Conservation (phyloP, 2,329 filamentous ascomycete species). For the Parafenestella ontariensis region DNA sequence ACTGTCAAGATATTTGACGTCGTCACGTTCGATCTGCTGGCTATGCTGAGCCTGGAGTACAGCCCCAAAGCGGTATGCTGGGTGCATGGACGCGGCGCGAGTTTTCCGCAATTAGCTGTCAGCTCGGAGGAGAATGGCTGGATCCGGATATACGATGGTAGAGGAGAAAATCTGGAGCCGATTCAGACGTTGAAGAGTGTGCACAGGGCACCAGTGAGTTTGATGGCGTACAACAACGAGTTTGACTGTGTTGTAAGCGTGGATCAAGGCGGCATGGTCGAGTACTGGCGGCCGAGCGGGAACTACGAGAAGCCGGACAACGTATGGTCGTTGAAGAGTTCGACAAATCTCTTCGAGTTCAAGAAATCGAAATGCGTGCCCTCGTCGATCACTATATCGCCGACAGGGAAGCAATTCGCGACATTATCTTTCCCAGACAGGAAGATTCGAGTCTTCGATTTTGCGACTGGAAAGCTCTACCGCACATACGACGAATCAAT, state of each 20-base stretch:
- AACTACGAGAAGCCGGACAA: slow-evolving; percentile 89
- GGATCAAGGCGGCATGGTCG: slow-evolving; percentile 90
- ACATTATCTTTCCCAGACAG: slow-evolving; percentile 92
- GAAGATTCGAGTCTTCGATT: slow-evolving; percentile 93
- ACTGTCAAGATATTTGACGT: slow-evolving; percentile 80
- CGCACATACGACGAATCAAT: slow-evolving; percentile 96
- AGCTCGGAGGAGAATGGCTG: slow-evolving; percentile 75
- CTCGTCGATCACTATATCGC: slow-evolving; percentile 82
- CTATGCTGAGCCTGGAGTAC: slow-evolving; percentile 78
- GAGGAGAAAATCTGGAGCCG: slow-evolving; percentile 78
- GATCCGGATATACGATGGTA: slow-evolving; percentile 86
- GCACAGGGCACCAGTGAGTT: slow-evolving; percentile 80
- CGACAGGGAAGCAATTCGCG: slow-evolving; percentile 83
- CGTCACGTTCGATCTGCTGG: slow-evolving; percentile 73
- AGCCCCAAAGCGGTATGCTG: slow-evolving; percentile 84
- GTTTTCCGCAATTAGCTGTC: slow-evolving; percentile 82
- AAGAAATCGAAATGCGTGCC: slow-evolving; percentile 90
- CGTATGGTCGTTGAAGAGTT: slow-evolving; percentile 92
- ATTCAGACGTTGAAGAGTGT: slow-evolving; percentile 79
- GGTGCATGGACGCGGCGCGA: slow-evolving; percentile 86
- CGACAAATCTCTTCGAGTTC: slow-evolving; percentile 94
- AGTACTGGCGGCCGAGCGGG: slow-evolving; percentile 88
- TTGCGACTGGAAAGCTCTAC: slow-evolving; percentile 84
- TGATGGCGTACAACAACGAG: slow-evolving; percentile 87
- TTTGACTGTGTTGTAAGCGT: slow-evolving; percentile 92